Evolutionary conservation across 352 stramenopile genomes (phyloP).

Genomic region (Phytophthora boehmeriae): DNA sequence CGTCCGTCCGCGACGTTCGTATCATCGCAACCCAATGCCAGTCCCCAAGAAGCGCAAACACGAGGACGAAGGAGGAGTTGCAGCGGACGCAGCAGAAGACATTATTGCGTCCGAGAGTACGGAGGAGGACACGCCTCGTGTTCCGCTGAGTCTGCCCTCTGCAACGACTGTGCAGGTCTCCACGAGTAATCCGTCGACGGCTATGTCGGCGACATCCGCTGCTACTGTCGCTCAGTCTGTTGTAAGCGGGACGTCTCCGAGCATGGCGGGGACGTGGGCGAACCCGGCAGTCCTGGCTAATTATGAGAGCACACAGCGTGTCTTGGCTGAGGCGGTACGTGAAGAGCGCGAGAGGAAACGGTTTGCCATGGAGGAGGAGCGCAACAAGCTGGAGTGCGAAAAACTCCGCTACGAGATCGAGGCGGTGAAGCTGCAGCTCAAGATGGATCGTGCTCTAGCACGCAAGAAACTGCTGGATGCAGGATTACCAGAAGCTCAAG

Average conservation of each 20-base stretch:
- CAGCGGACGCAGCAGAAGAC: background rate
- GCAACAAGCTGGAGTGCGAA: constrained; percentile 63
- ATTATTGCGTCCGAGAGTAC: background rate
- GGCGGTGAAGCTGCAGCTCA: constrained; percentile 50
- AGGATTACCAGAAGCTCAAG: constrained; percentile 43
- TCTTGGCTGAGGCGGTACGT: constrained; percentile 54
- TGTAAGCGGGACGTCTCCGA: constrained; percentile 5
- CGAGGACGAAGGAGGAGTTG: background rate
- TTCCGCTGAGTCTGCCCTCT: background rate
- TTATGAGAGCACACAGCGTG: constrained; percentile 56
- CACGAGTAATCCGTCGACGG: background rate
- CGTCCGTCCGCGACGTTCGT: constrained; percentile 32
- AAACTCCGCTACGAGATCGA: constrained; percentile 71
- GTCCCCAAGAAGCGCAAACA: constrained; percentile 20
- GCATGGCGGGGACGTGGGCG: constrained; percentile 23
- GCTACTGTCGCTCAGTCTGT: background rate
- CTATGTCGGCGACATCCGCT: background rate
- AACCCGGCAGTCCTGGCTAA: constrained; percentile 34
- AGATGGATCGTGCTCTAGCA: constrained; percentile 56
- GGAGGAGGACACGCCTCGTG: background rate
- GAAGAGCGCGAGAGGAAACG: constrained; percentile 74
- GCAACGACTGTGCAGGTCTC: background rate
- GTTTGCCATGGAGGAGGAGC: constrained; percentile 67
- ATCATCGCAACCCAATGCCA: constrained; percentile 17
- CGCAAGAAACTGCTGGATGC: constrained; percentile 60